Base-by-base conservation (phyloP, 2,329 filamentous ascomycete genomes). In the Arthroderma sp. region DNA sequence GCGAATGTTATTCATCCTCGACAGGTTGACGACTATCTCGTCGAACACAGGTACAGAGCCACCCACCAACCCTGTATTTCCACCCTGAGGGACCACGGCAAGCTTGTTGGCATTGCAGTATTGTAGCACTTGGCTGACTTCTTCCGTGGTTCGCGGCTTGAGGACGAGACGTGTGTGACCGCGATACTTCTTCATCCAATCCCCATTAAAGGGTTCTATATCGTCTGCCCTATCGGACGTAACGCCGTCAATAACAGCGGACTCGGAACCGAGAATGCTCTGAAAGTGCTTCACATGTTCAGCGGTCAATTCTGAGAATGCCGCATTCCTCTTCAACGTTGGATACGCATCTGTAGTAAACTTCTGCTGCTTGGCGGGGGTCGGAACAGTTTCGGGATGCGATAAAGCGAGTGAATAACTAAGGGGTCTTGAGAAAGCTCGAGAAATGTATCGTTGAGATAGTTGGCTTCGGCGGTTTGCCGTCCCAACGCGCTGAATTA, bases 151-250 rank as follows among this genome's bases (percentile, higher is more conserved):
- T 42, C 74, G 77, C 7, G 91, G 91, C 67, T 87, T 93, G 50
- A 98, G 69, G 4, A 96, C 87, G 28, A 98, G 70, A 58, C 81
- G 79, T 49, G 85, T 80, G 65, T 95, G 87, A 29, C 91, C 93
- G 49, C 85, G 81, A 70, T 94, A 98, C 68, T 98, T 98, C 65
- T 85, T 81, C 88, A 98, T 95, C 91, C 93, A 98, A 68, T 98
- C 91, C 60, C 81, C 79, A 66, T 98, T 98, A 74, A 87, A 98
- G 5, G 84, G 77, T 61, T 91, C 85, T 52, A 96, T 74, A 60
- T 96, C 91, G 55, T 85, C 83, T 2, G 73, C 68, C 9, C 79
- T 79, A 63, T 88, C 78, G 53, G 77, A 65, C 3, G 79, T 85
- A 44, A 94, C 74, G 42, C 85, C 85, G 60, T 95, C 88, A 49